These are phyloP conservation scores for Boletus sp. DNA, from an alignment of 768 basidiomycete species.

Conservation along the genomic window DNA sequence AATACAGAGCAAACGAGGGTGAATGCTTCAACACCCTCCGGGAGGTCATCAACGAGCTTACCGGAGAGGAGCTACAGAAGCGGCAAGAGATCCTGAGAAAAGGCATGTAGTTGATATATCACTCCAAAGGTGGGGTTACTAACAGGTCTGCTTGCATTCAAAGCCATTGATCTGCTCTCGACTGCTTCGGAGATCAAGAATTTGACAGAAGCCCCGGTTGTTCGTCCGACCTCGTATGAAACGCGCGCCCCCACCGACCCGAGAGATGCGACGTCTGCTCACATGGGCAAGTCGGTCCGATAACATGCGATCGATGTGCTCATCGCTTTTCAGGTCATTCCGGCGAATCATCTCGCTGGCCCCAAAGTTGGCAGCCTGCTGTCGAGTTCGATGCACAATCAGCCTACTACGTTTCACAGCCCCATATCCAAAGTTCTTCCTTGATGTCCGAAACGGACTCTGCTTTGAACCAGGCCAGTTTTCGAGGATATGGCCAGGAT, in stretches of 20 bases:
- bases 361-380: neutral
- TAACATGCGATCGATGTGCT: neutral
- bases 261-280: neutral
- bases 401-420: neutral
- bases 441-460: neutral
- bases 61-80: conserved; percentile 9
- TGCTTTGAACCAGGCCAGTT: neutral
- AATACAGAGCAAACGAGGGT: conserved; percentile 22
- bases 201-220: neutral
- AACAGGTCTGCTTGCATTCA: neutral
- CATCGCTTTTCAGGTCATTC: conserved; percentile 5
- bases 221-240: neutral
- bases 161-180: conserved; percentile 13
- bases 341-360: neutral
- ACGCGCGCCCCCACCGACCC: neutral
- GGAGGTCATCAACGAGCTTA: conserved; percentile 16
- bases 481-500: neutral
- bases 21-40: conserved; percentile 23
- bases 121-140: neutral
- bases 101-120: conserved; percentile 6
- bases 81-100: conserved; percentile 22
- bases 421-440: neutral
- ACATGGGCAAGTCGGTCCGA: conserved; percentile 7
- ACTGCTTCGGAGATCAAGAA: neutral
- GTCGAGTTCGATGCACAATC: neutral